Percentiles rank a stretch among this genome's conserved stretches.
Evolutionary conservation across 1,284 basidiomycete species (phyloP).

Genomic region (Cryptococcus deneoformans): DNA sequence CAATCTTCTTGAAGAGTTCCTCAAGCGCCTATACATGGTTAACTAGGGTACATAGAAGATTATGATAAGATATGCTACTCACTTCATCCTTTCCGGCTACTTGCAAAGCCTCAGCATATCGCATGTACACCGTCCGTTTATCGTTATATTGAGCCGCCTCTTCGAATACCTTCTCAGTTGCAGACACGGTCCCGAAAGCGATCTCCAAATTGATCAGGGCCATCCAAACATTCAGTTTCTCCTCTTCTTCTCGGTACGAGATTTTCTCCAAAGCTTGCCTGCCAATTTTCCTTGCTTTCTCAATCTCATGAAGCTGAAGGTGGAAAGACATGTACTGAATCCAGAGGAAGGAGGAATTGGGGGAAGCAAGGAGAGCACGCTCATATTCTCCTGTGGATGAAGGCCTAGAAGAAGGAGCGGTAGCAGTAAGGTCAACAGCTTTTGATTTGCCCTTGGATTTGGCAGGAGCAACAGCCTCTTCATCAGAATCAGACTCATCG

Average conservation of each 20-base stretch:
- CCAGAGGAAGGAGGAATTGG: constrained; percentile 98
- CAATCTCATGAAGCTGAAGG: constrained; percentile 89
- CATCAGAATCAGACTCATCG: constrained; percentile 24
- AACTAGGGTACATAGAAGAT: too few species aligned
- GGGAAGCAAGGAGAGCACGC: constrained; percentile 87
- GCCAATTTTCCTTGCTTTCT: constrained; percentile 86
- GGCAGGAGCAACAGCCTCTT: constrained; percentile 9
- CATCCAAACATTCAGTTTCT: constrained; percentile 98
- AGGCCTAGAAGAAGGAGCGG: constrained; percentile 78
- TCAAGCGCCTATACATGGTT: constrained; percentile 65
- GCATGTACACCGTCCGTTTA: constrained; percentile 82
- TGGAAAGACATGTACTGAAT: constrained; percentile 99
- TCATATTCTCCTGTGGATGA: constrained; percentile 95
- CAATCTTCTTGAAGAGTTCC: constrained; percentile 75
- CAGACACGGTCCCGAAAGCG: constrained; percentile 81
- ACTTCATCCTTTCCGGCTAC: constrained; percentile 79
- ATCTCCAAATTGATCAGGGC: constrained; percentile 95
- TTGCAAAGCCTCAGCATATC: constrained; percentile 79
- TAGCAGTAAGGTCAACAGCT: constrained; percentile 69
- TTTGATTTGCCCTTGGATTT: constrained; percentile 25
- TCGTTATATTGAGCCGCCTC: constrained; percentile 90
- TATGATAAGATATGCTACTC: constrained; percentile 23
- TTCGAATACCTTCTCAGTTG: constrained; percentile 74
- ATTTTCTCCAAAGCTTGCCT: constrained; percentile 83
- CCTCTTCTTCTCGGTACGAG: constrained; percentile 92